Conservation (phyloP, 306 rosid species). For the Psophocarpus tetragonolobus region DNA sequence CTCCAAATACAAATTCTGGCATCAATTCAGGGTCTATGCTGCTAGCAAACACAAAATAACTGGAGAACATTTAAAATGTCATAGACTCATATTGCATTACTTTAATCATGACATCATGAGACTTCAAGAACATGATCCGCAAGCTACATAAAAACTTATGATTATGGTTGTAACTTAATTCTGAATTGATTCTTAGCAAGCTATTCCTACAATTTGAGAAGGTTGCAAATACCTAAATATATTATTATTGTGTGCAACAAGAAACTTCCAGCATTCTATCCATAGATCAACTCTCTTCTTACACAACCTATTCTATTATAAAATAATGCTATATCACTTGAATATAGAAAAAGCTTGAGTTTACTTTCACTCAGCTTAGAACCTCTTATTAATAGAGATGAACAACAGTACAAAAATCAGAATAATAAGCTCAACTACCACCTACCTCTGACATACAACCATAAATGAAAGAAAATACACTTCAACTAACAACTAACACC, state of each 20-base stretch:
- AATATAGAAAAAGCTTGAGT: too few relatives aligned
- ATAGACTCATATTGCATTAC: not conserved
- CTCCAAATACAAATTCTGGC: not conserved
- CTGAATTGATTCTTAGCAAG: not conserved
- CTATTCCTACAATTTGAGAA: not conserved
- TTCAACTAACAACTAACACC: too few relatives aligned
- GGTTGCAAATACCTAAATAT: conserved; percentile 7
- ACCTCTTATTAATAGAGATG: too few relatives aligned
- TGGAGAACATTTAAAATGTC: conserved; percentile 14
- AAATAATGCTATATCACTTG: conserved; percentile 11
- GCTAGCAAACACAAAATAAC: conserved; percentile 10
- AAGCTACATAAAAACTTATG: conserved; percentile 8
- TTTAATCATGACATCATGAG: not conserved
- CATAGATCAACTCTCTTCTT: not conserved
- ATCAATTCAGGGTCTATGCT: not conserved
- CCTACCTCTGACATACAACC: too few relatives aligned
- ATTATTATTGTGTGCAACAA: not conserved
- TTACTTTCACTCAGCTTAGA: too few relatives aligned
- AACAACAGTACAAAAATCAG: too few relatives aligned
- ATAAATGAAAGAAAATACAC: too few relatives aligned
- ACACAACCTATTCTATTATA: not conserved
- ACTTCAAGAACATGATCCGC: conserved; percentile 10
- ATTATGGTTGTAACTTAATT: conserved; percentile 23
- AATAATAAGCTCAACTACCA: too few relatives aligned
- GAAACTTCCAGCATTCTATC: not conserved